These are phyloP conservation scores for Agroathelia rolfsii DNA, from an alignment of 1,284 basidiomycete genomes.

Conservation along the genomic window DNA sequence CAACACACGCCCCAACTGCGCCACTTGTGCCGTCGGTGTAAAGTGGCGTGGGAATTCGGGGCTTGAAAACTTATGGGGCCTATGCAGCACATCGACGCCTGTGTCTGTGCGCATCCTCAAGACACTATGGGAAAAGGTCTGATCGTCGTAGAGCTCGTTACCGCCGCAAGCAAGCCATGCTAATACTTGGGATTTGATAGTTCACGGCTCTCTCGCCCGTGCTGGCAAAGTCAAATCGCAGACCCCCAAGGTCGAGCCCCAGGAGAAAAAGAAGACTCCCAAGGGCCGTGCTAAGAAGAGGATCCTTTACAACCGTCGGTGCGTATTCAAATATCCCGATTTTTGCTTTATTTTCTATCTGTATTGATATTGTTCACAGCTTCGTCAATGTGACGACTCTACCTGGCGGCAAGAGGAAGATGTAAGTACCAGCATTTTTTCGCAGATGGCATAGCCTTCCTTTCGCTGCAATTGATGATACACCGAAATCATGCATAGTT, in stretches of 20 bases:
- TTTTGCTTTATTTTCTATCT: slow-evolving; percentile 5
- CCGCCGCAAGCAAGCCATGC: slow-evolving; percentile 6
- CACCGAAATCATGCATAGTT: slow-evolving; percentile 74
- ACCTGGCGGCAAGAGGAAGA: slow-evolving; percentile 90
- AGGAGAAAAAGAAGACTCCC: slow-evolving; percentile 96
- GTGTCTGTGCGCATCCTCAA: no score
- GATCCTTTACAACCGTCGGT: slow-evolving; percentile 90
- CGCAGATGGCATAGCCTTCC: slow-evolving; percentile 3
- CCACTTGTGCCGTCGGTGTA: no score
- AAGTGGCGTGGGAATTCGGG: no score
- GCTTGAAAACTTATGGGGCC: no score
- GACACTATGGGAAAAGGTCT: slow-evolving; percentile 61
- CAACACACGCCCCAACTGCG: no score
- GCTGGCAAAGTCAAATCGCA: slow-evolving; percentile 99
- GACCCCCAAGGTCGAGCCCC: slow-evolving; percentile 93
- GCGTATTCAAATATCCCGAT: slow-evolving; percentile 20
- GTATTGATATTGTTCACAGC: slow-evolving; percentile 29
- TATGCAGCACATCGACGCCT: no score
- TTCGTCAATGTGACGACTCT: slow-evolving; percentile 92
- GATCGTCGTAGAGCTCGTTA: slow-evolving; percentile 10
- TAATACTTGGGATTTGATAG: slow-evolving; percentile 29
- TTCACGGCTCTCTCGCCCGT: slow-evolving; percentile 99
- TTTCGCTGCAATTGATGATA: slow-evolving; percentile 46
- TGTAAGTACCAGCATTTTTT: slow-evolving; percentile 54
- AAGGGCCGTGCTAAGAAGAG: slow-evolving; percentile 97